Evolutionary conservation across 192 early-diverging fungal species (phyloP), one percentile per base, ranked within the genome.

Genomic region (Rhizophagus clarus): DNA sequence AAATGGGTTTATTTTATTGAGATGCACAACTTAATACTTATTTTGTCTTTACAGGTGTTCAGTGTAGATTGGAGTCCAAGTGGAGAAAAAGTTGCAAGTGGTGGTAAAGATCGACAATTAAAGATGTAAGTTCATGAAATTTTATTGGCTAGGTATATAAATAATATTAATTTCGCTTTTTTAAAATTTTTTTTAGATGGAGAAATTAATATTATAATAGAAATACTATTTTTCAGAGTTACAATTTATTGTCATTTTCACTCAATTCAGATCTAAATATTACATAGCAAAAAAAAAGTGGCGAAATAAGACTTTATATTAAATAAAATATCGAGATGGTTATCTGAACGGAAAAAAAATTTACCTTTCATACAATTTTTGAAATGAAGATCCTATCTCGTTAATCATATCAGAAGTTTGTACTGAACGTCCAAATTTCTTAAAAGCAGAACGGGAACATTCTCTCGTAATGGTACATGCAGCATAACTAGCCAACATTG

Each of bases 1-100:
- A 22, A 42, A 32, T 14, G 2, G 5, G 22, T 9, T 22, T 70
- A n/a, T 37, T 70, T 42, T 22, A 22, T 31, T 42, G n/a, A 68
- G 11, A 28, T n/a, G 28, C 29, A 14, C 17, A 67, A 20, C n/a
- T 31, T 40, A 8, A 45, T 17, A 80, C 37, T 15, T 70, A 17
- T 71, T 77, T n/a, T 49, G 15, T 37, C 3, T 60, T 34, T 32
- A 70, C n/a, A 85, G 84, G 95, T 99, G 22, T 99, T 91, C 84
- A 88, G 93, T 28, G 95, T 97, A 8, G 97, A 99, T 84, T 99
- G 97, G 97, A 92, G 92, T 76, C 97, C 97, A 6, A 88, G 89
- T 32, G 97, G 96, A 40, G 95, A 97, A 77, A 91, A 92, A 61
- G 95, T 97, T 9, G 96, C 93, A 60, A 96, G 94, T 87, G 97